These are phyloP conservation scores for Nannochloropsis salina DNA, from an alignment of 108 stramenopile species.

Conservation along the genomic window DNA sequence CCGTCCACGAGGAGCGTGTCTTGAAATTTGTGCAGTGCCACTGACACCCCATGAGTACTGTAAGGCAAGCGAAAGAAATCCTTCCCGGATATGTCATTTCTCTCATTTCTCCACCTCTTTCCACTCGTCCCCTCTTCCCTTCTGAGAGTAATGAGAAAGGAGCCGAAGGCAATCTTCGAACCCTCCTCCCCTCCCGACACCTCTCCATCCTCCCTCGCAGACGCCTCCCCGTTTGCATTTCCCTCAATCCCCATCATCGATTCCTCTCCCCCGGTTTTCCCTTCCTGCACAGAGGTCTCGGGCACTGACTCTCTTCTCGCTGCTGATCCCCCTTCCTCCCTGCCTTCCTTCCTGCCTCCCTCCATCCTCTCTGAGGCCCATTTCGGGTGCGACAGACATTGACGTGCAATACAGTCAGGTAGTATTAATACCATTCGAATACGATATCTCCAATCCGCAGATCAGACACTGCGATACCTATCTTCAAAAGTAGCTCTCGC, in stretches of 20 bases:
- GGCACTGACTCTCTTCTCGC: neutral
- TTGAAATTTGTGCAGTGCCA: conserved; percentile 20
- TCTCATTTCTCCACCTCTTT: neutral
- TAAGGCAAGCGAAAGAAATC: neutral
- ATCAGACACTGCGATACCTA: no score
- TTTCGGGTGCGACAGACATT: no score
- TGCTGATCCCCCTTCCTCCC: neutral
- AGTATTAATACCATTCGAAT: no score
- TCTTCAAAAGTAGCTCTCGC: no score
- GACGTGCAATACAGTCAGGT: no score
- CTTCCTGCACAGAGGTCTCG: neutral
- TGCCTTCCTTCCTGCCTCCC: neutral
- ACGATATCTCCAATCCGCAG: no score
- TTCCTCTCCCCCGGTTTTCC: neutral
- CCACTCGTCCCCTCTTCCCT: neutral
- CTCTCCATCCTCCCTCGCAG: neutral
- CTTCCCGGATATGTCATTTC: neutral
- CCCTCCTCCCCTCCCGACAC: neutral
- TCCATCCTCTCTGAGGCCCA: neutral
- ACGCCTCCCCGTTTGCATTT: neutral
- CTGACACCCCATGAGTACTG: neutral
- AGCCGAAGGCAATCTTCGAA: neutral
- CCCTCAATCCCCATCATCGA: neutral
- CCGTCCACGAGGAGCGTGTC: conserved; percentile 11
- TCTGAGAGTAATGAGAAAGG: neutral